These are phyloP conservation scores for Phytophthora citricola DNA, from an alignment of 352 stramenopile species.

Conservation along the genomic window DNA sequence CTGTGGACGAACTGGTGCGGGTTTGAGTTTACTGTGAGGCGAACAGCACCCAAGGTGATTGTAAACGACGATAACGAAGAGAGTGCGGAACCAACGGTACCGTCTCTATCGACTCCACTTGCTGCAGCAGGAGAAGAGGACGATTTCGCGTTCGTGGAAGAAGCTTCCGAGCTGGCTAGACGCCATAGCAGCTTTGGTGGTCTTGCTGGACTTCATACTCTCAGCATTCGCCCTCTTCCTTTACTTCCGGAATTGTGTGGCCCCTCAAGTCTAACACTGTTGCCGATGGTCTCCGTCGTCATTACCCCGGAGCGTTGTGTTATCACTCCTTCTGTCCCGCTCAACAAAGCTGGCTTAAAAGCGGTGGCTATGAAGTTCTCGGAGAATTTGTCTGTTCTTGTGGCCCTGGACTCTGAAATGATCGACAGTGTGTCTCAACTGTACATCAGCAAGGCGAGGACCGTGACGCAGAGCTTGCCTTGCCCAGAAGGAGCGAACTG, in stretches of 20 bases:
- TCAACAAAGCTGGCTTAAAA: constrained; percentile 77
- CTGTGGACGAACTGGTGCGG: constrained; percentile 76
- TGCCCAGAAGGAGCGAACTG: constrained; percentile 82
- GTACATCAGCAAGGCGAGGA: constrained; percentile 76
- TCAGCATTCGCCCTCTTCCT: constrained; percentile 54
- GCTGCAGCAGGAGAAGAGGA: constrained; percentile 58
- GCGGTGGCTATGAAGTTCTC: constrained; percentile 80
- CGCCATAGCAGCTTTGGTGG: constrained; percentile 73
- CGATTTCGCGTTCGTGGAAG: constrained; percentile 85
- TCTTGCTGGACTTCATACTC: constrained; percentile 43
- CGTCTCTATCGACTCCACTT: constrained; percentile 22
- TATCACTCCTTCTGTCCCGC: constrained; percentile 61
- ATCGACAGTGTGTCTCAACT: constrained; percentile 78
- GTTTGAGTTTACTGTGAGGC: constrained; percentile 64
- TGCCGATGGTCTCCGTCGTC: constrained; percentile 62
- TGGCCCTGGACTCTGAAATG: constrained; percentile 79
- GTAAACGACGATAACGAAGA: constrained; percentile 10
- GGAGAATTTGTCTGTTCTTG: constrained; percentile 80
- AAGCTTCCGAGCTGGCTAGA: constrained; percentile 60
- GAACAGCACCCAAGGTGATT: constrained; percentile 21
- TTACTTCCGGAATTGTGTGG: constrained; percentile 54
- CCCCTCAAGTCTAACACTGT: constrained; percentile 53
- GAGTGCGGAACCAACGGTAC: background rate
- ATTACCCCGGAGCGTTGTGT: constrained; percentile 52
- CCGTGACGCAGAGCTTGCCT: constrained; percentile 70